These are phyloP conservation scores for Eucalyptus regnans DNA, from an alignment of 345 rosid species.

Conservation along the genomic window DNA sequence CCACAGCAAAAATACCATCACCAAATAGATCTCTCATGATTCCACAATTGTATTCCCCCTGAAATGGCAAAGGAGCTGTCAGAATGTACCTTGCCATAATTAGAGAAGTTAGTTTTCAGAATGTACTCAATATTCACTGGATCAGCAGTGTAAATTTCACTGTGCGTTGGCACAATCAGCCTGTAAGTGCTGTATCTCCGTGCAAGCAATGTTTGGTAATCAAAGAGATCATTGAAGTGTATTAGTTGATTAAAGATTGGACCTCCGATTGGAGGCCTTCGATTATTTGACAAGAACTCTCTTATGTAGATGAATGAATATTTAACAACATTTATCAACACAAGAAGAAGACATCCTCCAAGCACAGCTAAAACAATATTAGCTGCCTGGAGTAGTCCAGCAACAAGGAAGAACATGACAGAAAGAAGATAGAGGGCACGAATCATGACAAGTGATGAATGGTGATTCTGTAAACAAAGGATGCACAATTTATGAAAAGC, in stretches of 20 bases:
- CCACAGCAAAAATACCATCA: slow-evolving; percentile 27
- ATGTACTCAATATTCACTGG: slow-evolving; percentile 27
- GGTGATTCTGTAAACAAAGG: not conserved
- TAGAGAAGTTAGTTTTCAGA: slow-evolving; percentile 30
- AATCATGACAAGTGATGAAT: not conserved
- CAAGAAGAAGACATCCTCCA: not conserved
- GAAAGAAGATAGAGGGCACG: slow-evolving; percentile 2
- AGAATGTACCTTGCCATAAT: slow-evolving; percentile 18
- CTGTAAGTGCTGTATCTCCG: slow-evolving; percentile 8
- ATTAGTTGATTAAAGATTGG: slow-evolving; percentile 7
- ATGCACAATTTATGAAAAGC: not conserved
- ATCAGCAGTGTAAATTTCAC: slow-evolving; percentile 23
- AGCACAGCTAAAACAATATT: not conserved
- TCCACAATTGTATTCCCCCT: slow-evolving; percentile 14
- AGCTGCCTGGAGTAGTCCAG: not conserved
- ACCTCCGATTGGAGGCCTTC: slow-evolving; percentile 29
- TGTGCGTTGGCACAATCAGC: slow-evolving; percentile 1
- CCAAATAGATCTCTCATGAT: slow-evolving; percentile 32
- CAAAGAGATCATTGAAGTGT: slow-evolving; percentile 14
- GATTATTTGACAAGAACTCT: slow-evolving; percentile 3
- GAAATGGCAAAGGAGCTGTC: not conserved
- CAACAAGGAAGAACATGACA: not conserved
- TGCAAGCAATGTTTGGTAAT: slow-evolving; percentile 21
- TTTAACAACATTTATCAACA: not conserved
- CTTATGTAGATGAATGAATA: slow-evolving; percentile 1